Percentiles rank a stretch among this genome's conserved stretches.
These are phyloP conservation scores for Tricholoma saponaceum DNA, from an alignment of 768 basidiomycete genomes.

Conservation along the genomic window DNA sequence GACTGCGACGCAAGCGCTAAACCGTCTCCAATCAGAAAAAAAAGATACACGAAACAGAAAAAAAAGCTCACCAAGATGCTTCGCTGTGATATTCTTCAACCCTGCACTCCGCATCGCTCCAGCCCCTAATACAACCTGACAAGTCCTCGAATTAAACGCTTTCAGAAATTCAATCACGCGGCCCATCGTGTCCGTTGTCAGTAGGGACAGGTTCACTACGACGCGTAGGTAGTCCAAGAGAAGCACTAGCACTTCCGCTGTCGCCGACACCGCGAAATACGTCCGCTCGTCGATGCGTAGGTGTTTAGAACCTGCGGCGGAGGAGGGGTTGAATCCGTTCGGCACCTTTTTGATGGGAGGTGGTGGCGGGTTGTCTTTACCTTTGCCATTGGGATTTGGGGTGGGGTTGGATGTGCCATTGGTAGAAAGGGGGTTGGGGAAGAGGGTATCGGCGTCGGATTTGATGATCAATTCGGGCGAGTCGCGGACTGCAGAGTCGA, in stretches of 20 bases:
- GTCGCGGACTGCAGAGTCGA: conserved; percentile 81
- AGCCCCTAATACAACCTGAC: conserved; percentile 96
- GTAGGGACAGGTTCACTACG: conserved; percentile 80
- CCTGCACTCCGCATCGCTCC: conserved; percentile 99
- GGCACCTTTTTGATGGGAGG: background rate
- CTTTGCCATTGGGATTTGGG: conserved; percentile 13
- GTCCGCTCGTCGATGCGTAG: conserved; percentile 77
- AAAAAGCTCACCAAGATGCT: conserved; percentile 74
- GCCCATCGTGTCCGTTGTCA: conserved; percentile 95
- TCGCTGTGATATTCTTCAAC: conserved; percentile 96
- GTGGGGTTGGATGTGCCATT: conserved; percentile 1
- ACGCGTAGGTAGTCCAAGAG: conserved; percentile 85
- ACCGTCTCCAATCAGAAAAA: background rate
- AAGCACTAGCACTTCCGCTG: conserved; percentile 65
- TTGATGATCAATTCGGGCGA: conserved; percentile 59
- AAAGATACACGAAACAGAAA: conserved; percentile 1
- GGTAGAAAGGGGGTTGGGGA: conserved; percentile 8
- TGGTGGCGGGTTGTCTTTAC: conserved; percentile 1
- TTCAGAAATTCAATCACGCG: conserved; percentile 94
- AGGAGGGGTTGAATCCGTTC: conserved; percentile 2
- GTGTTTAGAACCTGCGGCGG: conserved; percentile 44
- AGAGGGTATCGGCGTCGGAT: conserved; percentile 18
- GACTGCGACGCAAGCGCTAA: conserved; percentile 94
- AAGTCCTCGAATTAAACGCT: conserved; percentile 96
- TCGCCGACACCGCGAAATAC: conserved; percentile 86